Base-by-base conservation (phyloP, 2,329 filamentous ascomycete genomes). In the Pestalotiopsis sp. region DNA sequence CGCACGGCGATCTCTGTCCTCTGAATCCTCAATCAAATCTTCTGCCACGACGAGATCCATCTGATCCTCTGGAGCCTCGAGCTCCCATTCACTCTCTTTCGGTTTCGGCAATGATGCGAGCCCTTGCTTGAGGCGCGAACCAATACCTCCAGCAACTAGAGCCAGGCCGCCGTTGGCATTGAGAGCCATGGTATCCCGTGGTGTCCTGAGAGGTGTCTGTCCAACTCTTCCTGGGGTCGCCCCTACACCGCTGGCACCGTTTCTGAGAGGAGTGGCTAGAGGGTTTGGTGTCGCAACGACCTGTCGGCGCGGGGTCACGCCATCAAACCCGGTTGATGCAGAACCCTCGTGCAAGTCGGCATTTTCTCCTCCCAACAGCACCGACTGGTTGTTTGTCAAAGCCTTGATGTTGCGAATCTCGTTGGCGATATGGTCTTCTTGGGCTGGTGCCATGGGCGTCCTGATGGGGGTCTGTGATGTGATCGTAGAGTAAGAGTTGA, bases 341-440 rank as follows among this genome's bases (percentile, higher is more conserved):
- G 87, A 83, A 5, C 94, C 94, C 76, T 97, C 93, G 68, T 94
- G 89, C 12, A 99, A 85, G 58, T 94, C 93, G 0, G 94, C 95
- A 75, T 98, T 98, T 72, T 99, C 96, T 14, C 95, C 96, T 70
- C 96, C 96, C 0, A 99, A 85, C 9, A 99, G 84, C 11, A 93
- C 97, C 23, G 96, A 98, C 75, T 98, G 93, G 0, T 95, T 98
- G 77, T 97, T 93, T 0, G 94, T 98, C 64, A 98, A 84, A 7
- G 96, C 93, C 72, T 93, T 90, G 62, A 98, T 97, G 78, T 99
- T 98, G 69, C 91, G 90, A 71, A 98, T 95, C 80, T 99, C 96
- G 78, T 98, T 99, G 72, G 95, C 94, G 69, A 99, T 96, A 72
- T 94, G 92, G 76, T 99, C 96, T 78, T 99, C 95, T 78, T 97